These are phyloP conservation scores for fission yeast (Schizosaccharomyces pombe) DNA, from an alignment of 805 yeast genomes.

Conservation along the genomic window DNA sequence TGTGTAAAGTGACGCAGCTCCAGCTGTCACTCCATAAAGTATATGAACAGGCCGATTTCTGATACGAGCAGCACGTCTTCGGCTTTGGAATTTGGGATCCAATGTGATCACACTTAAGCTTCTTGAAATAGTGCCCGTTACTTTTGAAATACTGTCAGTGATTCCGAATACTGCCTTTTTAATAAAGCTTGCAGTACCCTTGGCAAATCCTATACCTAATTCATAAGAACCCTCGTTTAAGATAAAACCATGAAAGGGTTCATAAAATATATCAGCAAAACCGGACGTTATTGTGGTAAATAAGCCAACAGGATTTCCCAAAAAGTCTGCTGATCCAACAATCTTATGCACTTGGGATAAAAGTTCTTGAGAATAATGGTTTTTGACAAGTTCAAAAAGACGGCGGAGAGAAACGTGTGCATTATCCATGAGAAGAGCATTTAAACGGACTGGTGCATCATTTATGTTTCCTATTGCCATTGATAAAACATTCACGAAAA, in stretches of 20 bases:
- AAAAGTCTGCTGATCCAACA: slow-evolving; percentile 82
- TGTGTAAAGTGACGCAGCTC: slow-evolving; percentile 73
- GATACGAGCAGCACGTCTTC: slow-evolving; percentile 48
- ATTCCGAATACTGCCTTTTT: slow-evolving; percentile 88
- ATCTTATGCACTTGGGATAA: slow-evolving; percentile 79
- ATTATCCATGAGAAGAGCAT: slow-evolving; percentile 71
- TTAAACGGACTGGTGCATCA: slow-evolving; percentile 81
- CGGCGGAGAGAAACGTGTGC: slow-evolving; percentile 65
- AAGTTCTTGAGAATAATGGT: slow-evolving; percentile 82
- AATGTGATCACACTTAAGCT: slow-evolving; percentile 79
- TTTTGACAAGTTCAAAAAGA: slow-evolving; percentile 40
- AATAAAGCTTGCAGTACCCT: slow-evolving; percentile 82
- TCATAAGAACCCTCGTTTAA: slow-evolving; percentile 92
- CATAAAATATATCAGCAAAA: slow-evolving; percentile 85
- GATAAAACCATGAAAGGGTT: slow-evolving; percentile 87
- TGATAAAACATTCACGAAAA: slow-evolving; percentile 59
- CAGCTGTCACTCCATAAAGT: slow-evolving; percentile 56
- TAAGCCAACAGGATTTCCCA: slow-evolving; percentile 93
- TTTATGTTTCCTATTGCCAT: slow-evolving; percentile 95
- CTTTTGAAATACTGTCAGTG: slow-evolving; percentile 76
- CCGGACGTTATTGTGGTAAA: slow-evolving; percentile 88
- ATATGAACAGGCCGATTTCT: slow-evolving; percentile 70
- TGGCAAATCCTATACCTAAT: slow-evolving; percentile 80
- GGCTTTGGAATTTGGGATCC: slow-evolving; percentile 63
- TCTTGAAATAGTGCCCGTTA: slow-evolving; percentile 84